Base-by-base conservation (phyloP, 305 asterid genomes). In the Fraxinus greggii region DNA sequence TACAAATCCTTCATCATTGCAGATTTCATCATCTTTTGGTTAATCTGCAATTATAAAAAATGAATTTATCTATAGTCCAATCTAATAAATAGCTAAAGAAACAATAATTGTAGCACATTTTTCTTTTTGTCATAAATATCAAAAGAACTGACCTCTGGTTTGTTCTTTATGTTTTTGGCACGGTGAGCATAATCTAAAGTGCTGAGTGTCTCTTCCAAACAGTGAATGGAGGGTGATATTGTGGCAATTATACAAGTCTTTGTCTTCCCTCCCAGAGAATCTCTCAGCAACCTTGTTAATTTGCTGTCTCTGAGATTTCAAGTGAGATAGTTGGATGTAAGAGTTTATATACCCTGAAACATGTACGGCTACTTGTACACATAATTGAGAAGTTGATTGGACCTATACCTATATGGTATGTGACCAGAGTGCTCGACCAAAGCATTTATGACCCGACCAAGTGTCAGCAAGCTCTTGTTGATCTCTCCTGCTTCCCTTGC, bases 161-260 rank as follows among this genome's bases (percentile, higher is more conserved):
- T 86, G 84, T 90, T 90, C 87, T 82, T 90, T 76, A 90, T 90
- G 81, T 82, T 83, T 74, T 89, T 90, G 79, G 93, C 93, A 51
- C 90, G 91, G 48, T 78, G 86, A 1, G 93, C 91, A 56, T 88
- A 88, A 81, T 90, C 93, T 7, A 90, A 90, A 76, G 93, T 90
- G 85, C 93, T 86, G 81, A 88, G 88, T 54, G 93, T 90, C 89
- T 90, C 93, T 75, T 90, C 93, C 84, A 85, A 85, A 86, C 87
- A 88, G 67, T 87, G 87, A 79, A 86, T 36, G 36, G 93, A 90
- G 1, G 92, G 91, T 65, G 93, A 90, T 72, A 87, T 76, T 4
- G 93, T 90, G 36, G 92, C 92, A 13, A 90, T 90, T 75, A 90
- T 89, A 75, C 93, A 90, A 24, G 92, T 87, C 84, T 89, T 90